Evolutionary conservation across 768 basidiomycete genomes (phyloP).

Genomic region (Termitomyces sp.): DNA sequence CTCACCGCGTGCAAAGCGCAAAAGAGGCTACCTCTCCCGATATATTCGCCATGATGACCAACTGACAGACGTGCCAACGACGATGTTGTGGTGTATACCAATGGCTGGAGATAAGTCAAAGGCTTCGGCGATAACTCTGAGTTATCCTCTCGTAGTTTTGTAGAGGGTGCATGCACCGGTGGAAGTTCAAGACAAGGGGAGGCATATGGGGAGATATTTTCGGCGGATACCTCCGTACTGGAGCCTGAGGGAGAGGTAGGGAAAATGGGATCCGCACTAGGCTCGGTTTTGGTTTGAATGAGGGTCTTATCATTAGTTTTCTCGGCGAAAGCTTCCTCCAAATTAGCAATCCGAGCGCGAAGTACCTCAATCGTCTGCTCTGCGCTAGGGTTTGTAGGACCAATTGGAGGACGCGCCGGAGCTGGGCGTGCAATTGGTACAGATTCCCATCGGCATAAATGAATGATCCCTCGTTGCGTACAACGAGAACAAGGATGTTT

Average conservation of each 20-base stretch:
- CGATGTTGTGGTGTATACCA: constrained; percentile 34
- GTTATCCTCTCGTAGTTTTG: constrained; percentile 3
- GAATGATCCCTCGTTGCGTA: constrained; percentile 31
- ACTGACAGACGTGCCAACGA: constrained; percentile 37
- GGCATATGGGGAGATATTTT: constrained; percentile 11
- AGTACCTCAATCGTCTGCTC: constrained; percentile 20
- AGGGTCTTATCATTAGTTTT: constrained; percentile 9
- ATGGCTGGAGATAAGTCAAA: constrained; percentile 21
- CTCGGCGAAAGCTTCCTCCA: constrained; percentile 20
- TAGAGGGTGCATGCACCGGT: background rate
- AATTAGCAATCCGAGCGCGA: constrained; percentile 19
- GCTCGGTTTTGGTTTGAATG: constrained; percentile 3
- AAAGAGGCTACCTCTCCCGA: constrained; percentile 41
- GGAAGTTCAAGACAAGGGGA: constrained; percentile 12
- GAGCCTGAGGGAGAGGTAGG: constrained; percentile 15
- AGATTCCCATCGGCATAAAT: constrained; percentile 41
- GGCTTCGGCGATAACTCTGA: constrained; percentile 6
- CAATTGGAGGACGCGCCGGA: constrained; percentile 29
- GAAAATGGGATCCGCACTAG: constrained; percentile 2
- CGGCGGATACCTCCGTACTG: constrained; percentile 15
- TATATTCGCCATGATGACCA: constrained; percentile 42
- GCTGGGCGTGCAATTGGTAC: constrained; percentile 37
- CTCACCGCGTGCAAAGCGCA: constrained; percentile 41
- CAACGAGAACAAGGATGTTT: constrained; percentile 37
- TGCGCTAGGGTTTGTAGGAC: background rate